These are phyloP conservation scores for Diaporthe caulivora DNA, from an alignment of 2,329 filamentous ascomycete genomes.

Conservation along the genomic window DNA sequence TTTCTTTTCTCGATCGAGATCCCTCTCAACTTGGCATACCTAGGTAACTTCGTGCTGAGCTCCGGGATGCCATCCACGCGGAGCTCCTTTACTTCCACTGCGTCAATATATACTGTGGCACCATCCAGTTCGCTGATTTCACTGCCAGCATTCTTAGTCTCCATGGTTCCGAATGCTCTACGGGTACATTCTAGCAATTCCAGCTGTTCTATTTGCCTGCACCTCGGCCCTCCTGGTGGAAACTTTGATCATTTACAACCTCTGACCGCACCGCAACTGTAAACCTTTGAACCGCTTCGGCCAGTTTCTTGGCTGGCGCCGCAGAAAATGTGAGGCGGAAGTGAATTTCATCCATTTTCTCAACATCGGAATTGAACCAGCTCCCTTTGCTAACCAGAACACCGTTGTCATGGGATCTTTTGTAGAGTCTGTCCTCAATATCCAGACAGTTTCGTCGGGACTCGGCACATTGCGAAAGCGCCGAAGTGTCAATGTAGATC, in stretches of 20 bases:
- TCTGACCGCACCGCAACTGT: background rate
- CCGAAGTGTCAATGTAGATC: slow-evolving; percentile 32
- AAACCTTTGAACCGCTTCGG: background rate
- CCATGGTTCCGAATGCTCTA: too few species aligned
- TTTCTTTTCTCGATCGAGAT: too few species aligned
- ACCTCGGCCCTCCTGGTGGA: background rate
- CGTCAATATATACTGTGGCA: too few species aligned
- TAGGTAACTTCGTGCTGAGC: too few species aligned
- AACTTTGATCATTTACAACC: background rate
- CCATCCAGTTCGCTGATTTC: too few species aligned
- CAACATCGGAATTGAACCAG: background rate
- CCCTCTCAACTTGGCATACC: too few species aligned
- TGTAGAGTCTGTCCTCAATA: background rate
- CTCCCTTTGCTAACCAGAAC: background rate
- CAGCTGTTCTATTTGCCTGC: background rate
- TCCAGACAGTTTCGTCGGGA: background rate
- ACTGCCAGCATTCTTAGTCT: too few species aligned
- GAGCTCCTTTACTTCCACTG: too few species aligned
- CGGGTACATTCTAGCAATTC: background rate
- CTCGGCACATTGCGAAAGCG: background rate
- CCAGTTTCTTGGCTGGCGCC: background rate
- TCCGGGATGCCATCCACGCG: too few species aligned
- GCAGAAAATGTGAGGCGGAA: background rate
- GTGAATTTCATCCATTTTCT: background rate
- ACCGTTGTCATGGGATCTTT: background rate